Evolutionary conservation across 352 stramenopile species (phyloP).

Genomic region (Elongisporangium undulatum): DNA sequence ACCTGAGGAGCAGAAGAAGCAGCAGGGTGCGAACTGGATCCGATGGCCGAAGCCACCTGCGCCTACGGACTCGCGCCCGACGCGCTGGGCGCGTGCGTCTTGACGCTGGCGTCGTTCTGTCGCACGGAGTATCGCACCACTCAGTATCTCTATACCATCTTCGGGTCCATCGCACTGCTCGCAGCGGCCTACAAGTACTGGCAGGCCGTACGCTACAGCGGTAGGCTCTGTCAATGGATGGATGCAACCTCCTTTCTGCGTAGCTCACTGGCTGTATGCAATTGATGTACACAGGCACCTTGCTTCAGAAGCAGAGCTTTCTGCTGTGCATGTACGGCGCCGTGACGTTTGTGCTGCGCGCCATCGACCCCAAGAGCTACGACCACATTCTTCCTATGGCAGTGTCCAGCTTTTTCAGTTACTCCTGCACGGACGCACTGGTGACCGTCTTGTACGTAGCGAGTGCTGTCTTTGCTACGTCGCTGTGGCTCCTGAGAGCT

Average conservation of each 20-base stretch:
- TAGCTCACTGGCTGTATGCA: not conserved
- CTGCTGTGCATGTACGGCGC: conserved; percentile 9
- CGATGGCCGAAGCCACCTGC: conserved; percentile 7
- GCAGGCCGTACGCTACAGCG: conserved; percentile 18
- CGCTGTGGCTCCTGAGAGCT: too few species aligned
- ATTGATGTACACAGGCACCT: conserved; percentile 5
- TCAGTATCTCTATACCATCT: conserved; percentile 35
- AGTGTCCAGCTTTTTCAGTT: conserved; percentile 11
- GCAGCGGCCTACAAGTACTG: conserved; percentile 46
- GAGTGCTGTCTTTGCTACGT: too few species aligned
- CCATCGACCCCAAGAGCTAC: conserved; percentile 13
- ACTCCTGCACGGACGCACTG: conserved; percentile 14
- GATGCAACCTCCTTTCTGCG: not conserved
- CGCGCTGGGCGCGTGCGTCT: conserved; percentile 2
- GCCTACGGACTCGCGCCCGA: conserved; percentile 13
- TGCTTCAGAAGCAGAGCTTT: conserved; percentile 12
- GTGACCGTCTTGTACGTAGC: conserved; percentile 16
- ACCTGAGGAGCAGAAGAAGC: not conserved
- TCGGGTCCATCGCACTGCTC: conserved; percentile 26
- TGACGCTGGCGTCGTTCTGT: conserved; percentile 9
- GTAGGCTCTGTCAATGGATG: not conserved
- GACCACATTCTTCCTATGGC: conserved; percentile 10
- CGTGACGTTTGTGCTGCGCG: conserved; percentile 14
- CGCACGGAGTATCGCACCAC: conserved; percentile 22
- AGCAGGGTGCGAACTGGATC: not conserved